phyloP scores from a whole-genome alignment of 73 alveolate species.

The Paramecium biaurelia region DNA sequence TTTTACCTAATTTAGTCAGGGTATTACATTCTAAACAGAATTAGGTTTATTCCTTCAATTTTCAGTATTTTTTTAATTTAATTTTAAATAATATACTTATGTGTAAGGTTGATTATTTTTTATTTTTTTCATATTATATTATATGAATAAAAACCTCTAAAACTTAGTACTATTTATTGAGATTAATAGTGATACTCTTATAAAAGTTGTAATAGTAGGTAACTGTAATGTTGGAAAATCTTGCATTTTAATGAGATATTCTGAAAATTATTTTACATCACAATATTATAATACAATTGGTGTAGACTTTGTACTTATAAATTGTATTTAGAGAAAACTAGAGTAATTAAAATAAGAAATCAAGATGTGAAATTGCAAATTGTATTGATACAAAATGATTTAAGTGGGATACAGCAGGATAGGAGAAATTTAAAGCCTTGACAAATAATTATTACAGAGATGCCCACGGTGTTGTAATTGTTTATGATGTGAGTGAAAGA shows the following conservation, averaged over 20 bases:
- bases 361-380: not conserved
- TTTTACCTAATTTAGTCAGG: conserved; percentile 49
- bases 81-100: too few species aligned
- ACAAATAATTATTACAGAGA: conserved; percentile 25
- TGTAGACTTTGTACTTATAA: not conserved
- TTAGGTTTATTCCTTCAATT: too few species aligned
- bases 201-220: conserved; percentile 21
- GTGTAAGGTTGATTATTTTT: not conserved
- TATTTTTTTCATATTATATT: not conserved
- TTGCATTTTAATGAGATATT: not conserved
- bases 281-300: not conserved
- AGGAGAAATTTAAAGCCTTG: not conserved
- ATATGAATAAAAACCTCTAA: not conserved
- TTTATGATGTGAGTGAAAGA: conserved; percentile 21
- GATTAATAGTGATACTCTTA: not conserved
- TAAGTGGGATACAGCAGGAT: conserved; percentile 39
- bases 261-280: not conserved
- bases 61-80: too few species aligned
- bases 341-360: not conserved
- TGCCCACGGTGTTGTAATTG: not conserved
- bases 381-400: not conserved
- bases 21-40: conserved; percentile 30
- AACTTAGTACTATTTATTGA: not conserved
- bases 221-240: conserved; percentile 20
- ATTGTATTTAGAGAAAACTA: conserved; percentile 5